Percentiles rank a stretch among this genome's conserved stretches.
Evolutionary conservation across 441 rosid species (phyloP).

Genomic region (Bruguiera hainesii): DNA sequence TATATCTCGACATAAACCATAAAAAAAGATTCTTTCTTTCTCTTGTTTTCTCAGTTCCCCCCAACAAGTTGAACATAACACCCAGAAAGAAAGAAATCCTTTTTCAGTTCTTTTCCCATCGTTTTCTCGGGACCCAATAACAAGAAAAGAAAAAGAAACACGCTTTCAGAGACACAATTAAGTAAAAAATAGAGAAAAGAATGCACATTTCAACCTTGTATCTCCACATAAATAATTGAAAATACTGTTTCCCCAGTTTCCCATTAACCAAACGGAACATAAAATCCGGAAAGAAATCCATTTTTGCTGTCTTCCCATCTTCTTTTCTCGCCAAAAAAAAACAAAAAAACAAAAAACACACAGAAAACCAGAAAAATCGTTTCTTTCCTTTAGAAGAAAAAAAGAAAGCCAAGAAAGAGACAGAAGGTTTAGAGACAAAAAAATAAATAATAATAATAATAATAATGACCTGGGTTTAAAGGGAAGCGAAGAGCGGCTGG

Average conservation of each 20-base stretch:
- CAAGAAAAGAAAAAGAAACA: not conserved
- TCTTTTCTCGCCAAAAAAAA: not conserved
- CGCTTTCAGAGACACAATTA: not conserved
- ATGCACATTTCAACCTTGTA: too few species aligned
- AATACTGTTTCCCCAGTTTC: too few species aligned
- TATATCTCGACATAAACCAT: too few species aligned
- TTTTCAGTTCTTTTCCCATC: not conserved
- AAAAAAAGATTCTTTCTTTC: too few species aligned
- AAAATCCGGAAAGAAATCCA: too few species aligned
- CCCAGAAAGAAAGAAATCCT: not conserved
- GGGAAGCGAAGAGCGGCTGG: constrained; percentile 27
- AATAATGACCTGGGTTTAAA: constrained; percentile 35
- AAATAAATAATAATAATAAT: not conserved
- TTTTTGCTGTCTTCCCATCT: not conserved
- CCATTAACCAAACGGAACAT: too few species aligned
- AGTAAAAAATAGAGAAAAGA: too few species aligned
- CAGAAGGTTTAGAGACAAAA: not conserved
- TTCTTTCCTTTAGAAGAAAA: not conserved
- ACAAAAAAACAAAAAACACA: constrained; percentile 1
- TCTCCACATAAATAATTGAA: too few species aligned
- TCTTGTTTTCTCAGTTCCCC: too few species aligned
- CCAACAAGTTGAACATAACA: too few species aligned
- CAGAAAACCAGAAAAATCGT: not conserved
- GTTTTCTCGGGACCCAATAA: not conserved
- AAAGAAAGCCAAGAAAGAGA: not conserved